phyloP scores from a whole-genome alignment of 768 basidiomycete species.

The Russula vinacea region DNA sequence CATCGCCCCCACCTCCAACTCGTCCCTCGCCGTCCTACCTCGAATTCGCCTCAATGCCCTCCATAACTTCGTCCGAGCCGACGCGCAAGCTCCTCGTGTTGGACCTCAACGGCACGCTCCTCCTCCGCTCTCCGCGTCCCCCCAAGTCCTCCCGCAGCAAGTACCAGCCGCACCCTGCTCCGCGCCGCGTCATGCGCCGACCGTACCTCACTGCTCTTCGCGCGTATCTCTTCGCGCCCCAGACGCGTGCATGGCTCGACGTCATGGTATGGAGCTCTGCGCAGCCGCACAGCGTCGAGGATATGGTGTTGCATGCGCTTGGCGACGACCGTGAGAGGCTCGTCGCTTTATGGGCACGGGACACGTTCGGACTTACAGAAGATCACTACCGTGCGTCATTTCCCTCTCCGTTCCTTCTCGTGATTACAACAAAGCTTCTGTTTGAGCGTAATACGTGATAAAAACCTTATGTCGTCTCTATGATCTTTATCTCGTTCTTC shows the following conservation, averaged over 20 bases:
- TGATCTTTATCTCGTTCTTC: conserved; percentile 4
- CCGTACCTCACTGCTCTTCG: conserved; percentile 64
- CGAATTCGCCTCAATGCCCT: conserved; percentile 35
- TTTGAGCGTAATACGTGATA: conserved; percentile 27
- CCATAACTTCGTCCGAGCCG: conserved; percentile 34
- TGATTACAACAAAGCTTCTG: conserved; percentile 8
- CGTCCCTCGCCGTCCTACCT: conserved; percentile 41
- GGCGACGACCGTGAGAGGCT: conserved; percentile 43
- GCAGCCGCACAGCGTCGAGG: conserved; percentile 70
- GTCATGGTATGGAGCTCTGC: conserved; percentile 90
- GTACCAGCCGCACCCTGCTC: conserved; percentile 10
- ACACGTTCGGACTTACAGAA: conserved; percentile 63
- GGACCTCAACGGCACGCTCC: conserved; percentile 73
- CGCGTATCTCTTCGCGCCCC: conserved; percentile 58
- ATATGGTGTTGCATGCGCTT: conserved; percentile 70
- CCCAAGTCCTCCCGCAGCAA: conserved; percentile 7
- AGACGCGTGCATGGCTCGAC: conserved; percentile 66
- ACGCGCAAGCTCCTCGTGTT: conserved; percentile 66
- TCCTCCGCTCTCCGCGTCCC: conserved; percentile 52
- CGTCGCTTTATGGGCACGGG: conserved; percentile 74
- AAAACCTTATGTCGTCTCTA: background rate
- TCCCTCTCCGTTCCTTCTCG: background rate
- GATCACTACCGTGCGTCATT: conserved; percentile 61
- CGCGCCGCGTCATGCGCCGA: conserved; percentile 51
- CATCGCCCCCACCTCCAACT: background rate